A percentile compares a stretch with the other conserved stretches of the same genome.
Conservation (phyloP, 75 land plant species). For the Gnetum montanum region DNA sequence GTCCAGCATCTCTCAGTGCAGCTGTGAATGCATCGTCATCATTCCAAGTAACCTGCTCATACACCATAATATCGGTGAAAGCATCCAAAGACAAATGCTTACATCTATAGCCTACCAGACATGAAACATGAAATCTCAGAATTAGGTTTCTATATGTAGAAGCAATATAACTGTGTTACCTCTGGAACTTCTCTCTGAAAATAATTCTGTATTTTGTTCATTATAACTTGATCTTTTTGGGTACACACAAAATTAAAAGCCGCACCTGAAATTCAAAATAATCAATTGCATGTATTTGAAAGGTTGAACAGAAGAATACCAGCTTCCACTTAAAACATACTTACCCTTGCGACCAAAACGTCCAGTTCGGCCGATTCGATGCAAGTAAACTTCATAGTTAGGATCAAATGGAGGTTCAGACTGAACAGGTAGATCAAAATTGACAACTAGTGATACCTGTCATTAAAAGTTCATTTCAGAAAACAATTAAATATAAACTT, state of each 20-base stretch:
- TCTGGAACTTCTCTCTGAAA: slow-evolving; percentile 39
- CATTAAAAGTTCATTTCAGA: not conserved
- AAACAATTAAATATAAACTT: not conserved
- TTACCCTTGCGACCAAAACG: slow-evolving; percentile 90
- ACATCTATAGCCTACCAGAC: slow-evolving; percentile 1
- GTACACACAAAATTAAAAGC: slow-evolving; percentile 61
- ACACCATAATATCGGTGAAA: no score
- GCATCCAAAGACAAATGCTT: not conserved
- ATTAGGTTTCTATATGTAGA: not conserved
- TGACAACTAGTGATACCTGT: slow-evolving; percentile 76
- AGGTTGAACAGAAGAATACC: not conserved
- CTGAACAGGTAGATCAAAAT: slow-evolving; percentile 76
- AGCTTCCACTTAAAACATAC: no score
- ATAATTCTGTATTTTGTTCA: slow-evolving; percentile 53
- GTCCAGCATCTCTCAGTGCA: slow-evolving; percentile 61
- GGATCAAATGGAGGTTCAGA: slow-evolving; percentile 32
- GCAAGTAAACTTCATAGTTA: slow-evolving; percentile 76
- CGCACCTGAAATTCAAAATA: slow-evolving; percentile 50
- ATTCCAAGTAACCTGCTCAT: slow-evolving; percentile 48
- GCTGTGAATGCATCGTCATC: slow-evolving; percentile 51
- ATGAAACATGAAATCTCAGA: not conserved
- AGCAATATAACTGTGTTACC: slow-evolving; percentile 49
- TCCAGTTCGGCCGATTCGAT: slow-evolving; percentile 80
- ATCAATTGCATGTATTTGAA: not conserved
- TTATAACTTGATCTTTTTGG: slow-evolving; percentile 27